These are phyloP conservation scores for Astragalus membranaceus DNA, from an alignment of 306 rosid species.

Conservation along the genomic window DNA sequence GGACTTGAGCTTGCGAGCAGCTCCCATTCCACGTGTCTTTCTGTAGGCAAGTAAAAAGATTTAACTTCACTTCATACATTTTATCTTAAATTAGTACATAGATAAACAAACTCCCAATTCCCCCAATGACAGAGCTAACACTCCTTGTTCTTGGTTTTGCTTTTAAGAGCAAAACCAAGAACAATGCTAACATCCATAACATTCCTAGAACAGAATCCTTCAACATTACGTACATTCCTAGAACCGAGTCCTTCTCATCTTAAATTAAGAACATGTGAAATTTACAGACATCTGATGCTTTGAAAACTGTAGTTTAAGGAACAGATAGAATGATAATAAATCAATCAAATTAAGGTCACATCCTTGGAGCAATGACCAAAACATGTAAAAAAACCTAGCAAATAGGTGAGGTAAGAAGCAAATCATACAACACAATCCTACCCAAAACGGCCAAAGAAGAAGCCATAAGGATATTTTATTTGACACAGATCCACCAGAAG, in stretches of 20 bases:
- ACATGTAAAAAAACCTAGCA: background rate
- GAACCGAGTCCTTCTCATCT: background rate
- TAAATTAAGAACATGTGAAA: background rate
- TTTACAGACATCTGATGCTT: background rate
- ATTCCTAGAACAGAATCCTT: no score
- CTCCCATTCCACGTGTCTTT: slow-evolving; percentile 81
- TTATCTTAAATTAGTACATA: background rate
- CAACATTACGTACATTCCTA: no score
- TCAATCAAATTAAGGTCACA: background rate
- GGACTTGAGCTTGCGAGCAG: slow-evolving; percentile 76
- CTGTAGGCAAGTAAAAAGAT: slow-evolving; percentile 22
- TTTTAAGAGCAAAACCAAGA: no score
- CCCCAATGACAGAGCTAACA: no score
- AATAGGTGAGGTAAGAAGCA: background rate
- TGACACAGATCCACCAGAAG: background rate
- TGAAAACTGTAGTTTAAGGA: background rate
- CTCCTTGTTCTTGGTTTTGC: no score
- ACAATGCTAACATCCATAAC: no score
- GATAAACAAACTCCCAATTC: background rate
- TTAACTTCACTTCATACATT: background rate
- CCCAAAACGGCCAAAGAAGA: background rate
- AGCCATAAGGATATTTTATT: background rate
- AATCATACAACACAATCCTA: background rate
- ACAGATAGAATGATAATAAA: background rate
- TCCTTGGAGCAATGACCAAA: background rate